These are phyloP conservation scores for Phtheirospermum japonicum DNA, from an alignment of 257 asterid species.

Conservation along the genomic window DNA sequence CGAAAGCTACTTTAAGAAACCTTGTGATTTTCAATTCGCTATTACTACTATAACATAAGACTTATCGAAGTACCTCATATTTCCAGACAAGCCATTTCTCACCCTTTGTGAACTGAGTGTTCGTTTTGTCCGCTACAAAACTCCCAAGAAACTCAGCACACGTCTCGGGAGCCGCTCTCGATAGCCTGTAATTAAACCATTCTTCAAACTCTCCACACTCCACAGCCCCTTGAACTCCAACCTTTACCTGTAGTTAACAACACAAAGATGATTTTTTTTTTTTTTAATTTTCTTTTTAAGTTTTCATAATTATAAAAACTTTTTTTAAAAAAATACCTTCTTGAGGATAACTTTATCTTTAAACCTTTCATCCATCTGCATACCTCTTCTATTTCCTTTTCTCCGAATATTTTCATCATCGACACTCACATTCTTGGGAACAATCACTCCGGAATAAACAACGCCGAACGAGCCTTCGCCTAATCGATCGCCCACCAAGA, in stretches of 20 bases:
- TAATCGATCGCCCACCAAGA: slow-evolving; percentile 67
- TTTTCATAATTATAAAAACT: no score
- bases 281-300: no score
- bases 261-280: neutral
- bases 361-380: slow-evolving; percentile 41
- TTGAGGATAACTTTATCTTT: slow-evolving; percentile 89
- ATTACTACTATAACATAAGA: neutral
- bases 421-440: slow-evolving; percentile 65
- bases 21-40: neutral
- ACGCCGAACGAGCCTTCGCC: slow-evolving; percentile 96
- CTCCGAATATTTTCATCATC: slow-evolving; percentile 44
- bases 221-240: slow-evolving; percentile 84
- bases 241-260: slow-evolving; percentile 52
- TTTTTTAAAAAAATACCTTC: slow-evolving; percentile 43
- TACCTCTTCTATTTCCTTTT: slow-evolving; percentile 40
- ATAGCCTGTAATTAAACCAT: slow-evolving; percentile 90
- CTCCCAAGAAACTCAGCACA: slow-evolving; percentile 97
- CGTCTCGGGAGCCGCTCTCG: slow-evolving; percentile 95
- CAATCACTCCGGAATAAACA: slow-evolving; percentile 80
- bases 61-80: slow-evolving; percentile 63
- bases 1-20: neutral
- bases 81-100: slow-evolving; percentile 99
- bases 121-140: slow-evolving; percentile 72
- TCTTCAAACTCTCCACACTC: slow-evolving; percentile 94
- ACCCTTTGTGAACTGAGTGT: slow-evolving; percentile 68